Evolutionary conservation across 176 grass and related monocot species (phyloP), one percentile per base, ranked within the genome.

Genomic region (Coix lacrymajobi): DNA sequence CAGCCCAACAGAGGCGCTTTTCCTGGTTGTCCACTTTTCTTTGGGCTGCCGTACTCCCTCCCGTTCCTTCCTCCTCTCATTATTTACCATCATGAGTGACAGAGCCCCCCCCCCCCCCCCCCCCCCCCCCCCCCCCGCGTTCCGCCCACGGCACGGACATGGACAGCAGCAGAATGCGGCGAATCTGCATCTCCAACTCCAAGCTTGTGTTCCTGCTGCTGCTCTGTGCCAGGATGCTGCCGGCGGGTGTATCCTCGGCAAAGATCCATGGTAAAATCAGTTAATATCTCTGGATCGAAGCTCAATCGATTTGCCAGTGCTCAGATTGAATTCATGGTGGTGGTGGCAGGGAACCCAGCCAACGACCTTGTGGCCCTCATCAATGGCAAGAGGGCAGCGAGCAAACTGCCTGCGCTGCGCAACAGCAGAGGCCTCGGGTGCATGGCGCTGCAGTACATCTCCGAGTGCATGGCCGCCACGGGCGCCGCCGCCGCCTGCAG

Each of bases 361-460:
- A 91, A 93, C 74, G 82, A 91, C 3, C 86, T 98, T 20, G 91
- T 95, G 57, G 79, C 69, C 34, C 67, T 76, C 73, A 83, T 98
- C 60, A 98, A 98, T 54, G 79, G 84, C 30, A 88, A 98, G 57
- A 85, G 96, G 76, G 91, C 89, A 58, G 83, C 82, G 60, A 75
- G 13, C 44, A 95, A 87, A 66, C 85, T 95, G 20, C 82, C 82
- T 8, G 69, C 83, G 26, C 89, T 98, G 44, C 79, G 69, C n/a
- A 85, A 80, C 76, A 98, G 87, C 72, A 62, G 85, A 0, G 96
- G 92, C 14, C 84, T 98, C 13, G 96, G 92, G 2, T 98, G 96
- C 90, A 98, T 95, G 96, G 96, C 96, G 20, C 72, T 98, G 57
- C 92, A 98, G 71, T 91, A 85, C 76, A 81, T 98, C 65, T 54